Conservation (phyloP, 768 basidiomycete species). For the Mycena maculata region DNA sequence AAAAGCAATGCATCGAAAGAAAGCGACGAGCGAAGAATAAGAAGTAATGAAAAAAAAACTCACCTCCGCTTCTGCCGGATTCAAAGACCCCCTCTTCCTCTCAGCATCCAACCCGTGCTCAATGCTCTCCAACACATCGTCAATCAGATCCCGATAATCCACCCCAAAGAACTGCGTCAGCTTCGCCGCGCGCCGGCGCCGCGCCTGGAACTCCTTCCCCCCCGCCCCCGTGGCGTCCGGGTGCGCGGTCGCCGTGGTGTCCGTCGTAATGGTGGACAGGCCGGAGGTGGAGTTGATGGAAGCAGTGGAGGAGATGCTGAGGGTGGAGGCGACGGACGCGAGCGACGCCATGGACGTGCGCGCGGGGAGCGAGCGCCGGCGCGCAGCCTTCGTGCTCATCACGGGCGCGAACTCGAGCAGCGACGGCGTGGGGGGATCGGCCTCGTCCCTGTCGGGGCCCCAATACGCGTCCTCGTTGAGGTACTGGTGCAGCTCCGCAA, state of each 20-base stretch:
- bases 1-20: not conserved
- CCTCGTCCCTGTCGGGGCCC: constrained; percentile 10
- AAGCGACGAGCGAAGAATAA: not conserved
- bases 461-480: constrained; percentile 50
- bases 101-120: constrained; percentile 82
- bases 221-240: constrained; percentile 50
- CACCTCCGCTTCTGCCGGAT: constrained; percentile 79
- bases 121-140: constrained; percentile 83
- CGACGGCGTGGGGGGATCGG: constrained; percentile 29
- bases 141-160: constrained; percentile 81
- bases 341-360: constrained; percentile 71
- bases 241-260: constrained; percentile 52
- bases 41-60: constrained; percentile 38
- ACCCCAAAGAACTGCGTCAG: constrained; percentile 90
- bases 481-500: constrained; percentile 80
- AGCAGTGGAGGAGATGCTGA: not conserved
- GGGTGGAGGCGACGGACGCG: constrained; percentile 52
- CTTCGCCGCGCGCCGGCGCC: constrained; percentile 83
- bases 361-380: constrained; percentile 76
- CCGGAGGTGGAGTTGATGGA: too few species aligned
- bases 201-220: constrained; percentile 71
- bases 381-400: constrained; percentile 49
- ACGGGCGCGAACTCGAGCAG: constrained; percentile 43
- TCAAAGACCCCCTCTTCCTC: constrained; percentile 68
- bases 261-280: not conserved